Base-by-base conservation (phyloP, 164 flowering plant genomes). In the Aristolochia californica region DNA sequence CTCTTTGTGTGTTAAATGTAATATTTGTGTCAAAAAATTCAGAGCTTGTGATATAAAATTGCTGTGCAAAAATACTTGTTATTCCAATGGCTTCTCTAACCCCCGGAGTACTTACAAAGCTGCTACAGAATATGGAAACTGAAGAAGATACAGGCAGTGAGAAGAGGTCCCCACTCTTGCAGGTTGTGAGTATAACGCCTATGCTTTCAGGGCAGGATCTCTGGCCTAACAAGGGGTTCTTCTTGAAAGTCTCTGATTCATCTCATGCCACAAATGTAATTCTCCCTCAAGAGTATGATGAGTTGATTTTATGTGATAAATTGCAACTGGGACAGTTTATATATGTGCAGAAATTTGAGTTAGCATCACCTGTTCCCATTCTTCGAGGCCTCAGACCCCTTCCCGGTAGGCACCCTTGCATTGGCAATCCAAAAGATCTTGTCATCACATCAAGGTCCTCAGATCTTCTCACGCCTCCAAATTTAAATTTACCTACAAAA, bases 161-260 rank as follows among this genome's bases (percentile, higher is more conserved):
- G 30, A 53, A 43, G 3, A 76, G 73, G 24, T 59, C 83, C 1
- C 69, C 56, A 0, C 50, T 85, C 10, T 62, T 88, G 58, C 93
- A 88, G 63, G 74, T 88, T 21, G 69, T 74, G 44, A 71, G 85
- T 75, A 85, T 83, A 11, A 59, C 83, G 47, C 96, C 93, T 14
- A 79, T 70, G 4, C 57, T 83, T 61, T 70, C 68, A 45, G 83
- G 71, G 25, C 75, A 75, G 14, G 74, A 76, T 69, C 78, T 88
- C n/a, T 85, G 77, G 83, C 90, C 89, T 13, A 83, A 75, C 34
- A 70, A 72, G 59, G 93, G 93, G 3, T 88, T 85, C 59, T 82
- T 71, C 66, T 59, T 88, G 54, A 82, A 80, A 62, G 87, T 88
- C 27, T 78, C 90, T 0, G 93, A 88, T 75, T 70, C 69, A 7